Conservation (phyloP, 163 green algal genomes). For the Scenedesmus sp. region DNA sequence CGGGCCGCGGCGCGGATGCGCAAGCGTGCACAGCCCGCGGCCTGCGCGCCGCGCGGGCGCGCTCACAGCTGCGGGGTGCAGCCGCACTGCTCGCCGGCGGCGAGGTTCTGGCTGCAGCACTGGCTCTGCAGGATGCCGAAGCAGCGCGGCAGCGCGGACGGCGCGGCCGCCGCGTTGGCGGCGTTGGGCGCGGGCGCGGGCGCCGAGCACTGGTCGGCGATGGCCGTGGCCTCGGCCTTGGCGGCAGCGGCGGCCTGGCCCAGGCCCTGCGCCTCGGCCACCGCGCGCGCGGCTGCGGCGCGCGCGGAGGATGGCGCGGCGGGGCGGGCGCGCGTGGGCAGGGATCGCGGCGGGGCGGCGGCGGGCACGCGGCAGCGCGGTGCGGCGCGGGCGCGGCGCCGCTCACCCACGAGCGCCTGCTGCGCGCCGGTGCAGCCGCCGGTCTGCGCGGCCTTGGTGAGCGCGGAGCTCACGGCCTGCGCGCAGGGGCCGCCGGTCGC, state of each 20-base stretch:
- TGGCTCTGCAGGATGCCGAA: background rate
- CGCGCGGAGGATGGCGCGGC: too few relatives aligned
- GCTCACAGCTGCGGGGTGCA: slow-evolving; percentile 1
- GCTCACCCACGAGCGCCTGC: background rate
- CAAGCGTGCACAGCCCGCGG: background rate
- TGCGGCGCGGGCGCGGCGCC: background rate
- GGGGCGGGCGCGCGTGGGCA: background rate
- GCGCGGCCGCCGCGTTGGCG: background rate
- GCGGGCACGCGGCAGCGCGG: background rate
- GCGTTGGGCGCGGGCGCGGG: background rate
- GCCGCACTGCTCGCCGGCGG: background rate
- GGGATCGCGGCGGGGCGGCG: background rate
- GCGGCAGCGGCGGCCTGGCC: background rate
- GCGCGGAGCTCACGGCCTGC: background rate
- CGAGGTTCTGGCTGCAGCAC: slow-evolving; percentile 1
- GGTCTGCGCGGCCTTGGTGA: slow-evolving; percentile 4
- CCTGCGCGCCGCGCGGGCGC: too few relatives aligned
- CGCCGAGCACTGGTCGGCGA: background rate
- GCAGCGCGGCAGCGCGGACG: background rate
- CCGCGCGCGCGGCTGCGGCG: background rate
- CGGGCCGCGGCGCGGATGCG: too few relatives aligned
- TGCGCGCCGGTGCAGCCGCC: background rate
- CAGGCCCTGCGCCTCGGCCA: background rate
- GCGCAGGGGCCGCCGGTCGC: background rate
- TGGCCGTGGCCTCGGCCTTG: background rate